These are phyloP conservation scores for Lophiostoma macrostomum DNA, from an alignment of 495 filamentous ascomycete genomes.

Conservation along the genomic window DNA sequence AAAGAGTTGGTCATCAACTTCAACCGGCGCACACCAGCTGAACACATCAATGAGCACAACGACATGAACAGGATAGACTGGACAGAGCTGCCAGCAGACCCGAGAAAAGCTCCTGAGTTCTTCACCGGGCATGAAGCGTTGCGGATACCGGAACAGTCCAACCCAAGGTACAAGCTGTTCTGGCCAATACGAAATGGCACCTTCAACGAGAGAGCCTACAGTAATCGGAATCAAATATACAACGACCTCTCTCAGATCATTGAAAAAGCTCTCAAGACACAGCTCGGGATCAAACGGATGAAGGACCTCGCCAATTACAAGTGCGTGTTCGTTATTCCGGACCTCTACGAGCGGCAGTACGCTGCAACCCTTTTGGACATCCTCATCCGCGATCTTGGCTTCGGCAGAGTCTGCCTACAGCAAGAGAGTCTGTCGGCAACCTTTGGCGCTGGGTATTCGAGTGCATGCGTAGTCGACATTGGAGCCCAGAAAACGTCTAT, in stretches of 20 bases:
- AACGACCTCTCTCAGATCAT: constrained; percentile 83
- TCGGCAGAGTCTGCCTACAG: constrained; percentile 84
- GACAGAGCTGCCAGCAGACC: constrained; percentile 71
- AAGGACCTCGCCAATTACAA: constrained; percentile 86
- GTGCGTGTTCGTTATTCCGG: constrained; percentile 91
- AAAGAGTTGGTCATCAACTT: constrained; percentile 92
- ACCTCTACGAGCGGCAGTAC: constrained; percentile 91
- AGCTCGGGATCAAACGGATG: constrained; percentile 72
- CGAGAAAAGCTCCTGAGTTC: constrained; percentile 61
- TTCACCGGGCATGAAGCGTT: constrained; percentile 79
- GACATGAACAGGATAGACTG: constrained; percentile 90
- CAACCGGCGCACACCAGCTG: constrained; percentile 75
- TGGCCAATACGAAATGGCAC: constrained; percentile 87
- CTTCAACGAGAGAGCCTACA: constrained; percentile 87
- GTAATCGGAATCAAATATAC: constrained; percentile 68
- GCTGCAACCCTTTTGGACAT: constrained; percentile 80
- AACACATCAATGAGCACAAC: constrained; percentile 88
- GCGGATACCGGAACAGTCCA: constrained; percentile 84
- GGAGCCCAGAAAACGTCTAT: constrained; percentile 98
- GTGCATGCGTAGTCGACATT: constrained; percentile 91
- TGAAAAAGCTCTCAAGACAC: constrained; percentile 77
- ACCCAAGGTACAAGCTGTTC: constrained; percentile 81
- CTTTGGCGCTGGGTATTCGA: constrained; percentile 92
- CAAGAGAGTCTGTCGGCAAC: constrained; percentile 93
- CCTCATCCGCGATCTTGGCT: constrained; percentile 81